Evolutionary conservation across 2,329 filamentous ascomycete genomes (phyloP).

Genomic region (Basipetospora chlamydospora): DNA sequence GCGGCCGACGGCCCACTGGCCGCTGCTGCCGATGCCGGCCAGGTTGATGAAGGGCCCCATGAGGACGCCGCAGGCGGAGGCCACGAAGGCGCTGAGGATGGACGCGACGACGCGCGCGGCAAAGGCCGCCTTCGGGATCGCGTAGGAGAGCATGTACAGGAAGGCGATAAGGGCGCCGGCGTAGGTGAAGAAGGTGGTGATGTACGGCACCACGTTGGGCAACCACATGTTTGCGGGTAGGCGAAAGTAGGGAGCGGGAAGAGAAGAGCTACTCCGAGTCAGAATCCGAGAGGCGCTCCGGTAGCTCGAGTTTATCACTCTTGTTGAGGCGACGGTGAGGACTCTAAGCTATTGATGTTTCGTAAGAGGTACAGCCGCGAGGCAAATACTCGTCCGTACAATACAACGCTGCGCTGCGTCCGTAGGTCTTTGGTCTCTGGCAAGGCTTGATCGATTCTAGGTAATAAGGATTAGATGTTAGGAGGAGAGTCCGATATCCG

Average conservation of each 20-base stretch:
- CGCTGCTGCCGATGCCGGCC: constrained; percentile 56
- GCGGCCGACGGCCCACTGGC: constrained; percentile 74
- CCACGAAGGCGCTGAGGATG: constrained; percentile 46
- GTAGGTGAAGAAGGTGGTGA: constrained; percentile 3
- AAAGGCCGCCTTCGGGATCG: constrained; percentile 48
- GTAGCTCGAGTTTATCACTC: no score
- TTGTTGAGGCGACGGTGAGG: no score
- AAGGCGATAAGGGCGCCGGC: neutral
- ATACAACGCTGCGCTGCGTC: no score
- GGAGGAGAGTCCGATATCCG: no score
- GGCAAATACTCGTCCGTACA: no score
- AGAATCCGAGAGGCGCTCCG: no score
- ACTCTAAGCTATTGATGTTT: no score
- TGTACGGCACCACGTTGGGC: constrained; percentile 7
- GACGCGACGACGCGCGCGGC: constrained; percentile 52
- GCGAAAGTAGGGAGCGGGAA: constrained; percentile 4
- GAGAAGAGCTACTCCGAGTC: constrained; percentile 1
- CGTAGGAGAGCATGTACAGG: constrained; percentile 42
- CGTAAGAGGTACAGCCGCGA: no score
- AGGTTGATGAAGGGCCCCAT: constrained; percentile 58
- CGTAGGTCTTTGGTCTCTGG: no score
- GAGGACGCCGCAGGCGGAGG: constrained; percentile 59
- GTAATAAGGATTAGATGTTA: no score
- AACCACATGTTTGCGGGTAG: constrained; percentile 27
- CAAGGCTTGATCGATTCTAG: no score